Evolutionary conservation across 352 stramenopile genomes (phyloP).

Genomic region (Globisporangium paddicum): DNA sequence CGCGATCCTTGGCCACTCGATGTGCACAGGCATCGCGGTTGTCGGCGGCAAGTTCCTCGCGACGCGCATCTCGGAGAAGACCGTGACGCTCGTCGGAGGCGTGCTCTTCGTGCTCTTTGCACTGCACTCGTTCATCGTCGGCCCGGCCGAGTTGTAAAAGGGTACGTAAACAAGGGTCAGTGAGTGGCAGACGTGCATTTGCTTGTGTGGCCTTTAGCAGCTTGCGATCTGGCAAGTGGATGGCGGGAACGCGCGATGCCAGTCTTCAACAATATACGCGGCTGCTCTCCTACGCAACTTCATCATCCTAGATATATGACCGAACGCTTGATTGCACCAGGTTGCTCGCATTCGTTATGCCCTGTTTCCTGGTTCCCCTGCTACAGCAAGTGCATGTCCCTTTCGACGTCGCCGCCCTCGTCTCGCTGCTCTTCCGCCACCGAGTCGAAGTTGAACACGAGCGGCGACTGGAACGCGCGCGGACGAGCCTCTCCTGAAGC

Average conservation of each 20-base stretch:
- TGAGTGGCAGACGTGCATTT: not conserved
- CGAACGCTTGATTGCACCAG: not conserved
- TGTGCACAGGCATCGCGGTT: slow-evolving; percentile 98
- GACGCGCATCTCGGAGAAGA: slow-evolving; percentile 96
- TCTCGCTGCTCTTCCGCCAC: slow-evolving; percentile 23
- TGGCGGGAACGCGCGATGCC: not conserved
- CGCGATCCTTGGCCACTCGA: slow-evolving; percentile 95
- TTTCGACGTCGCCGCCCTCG: slow-evolving; percentile 5
- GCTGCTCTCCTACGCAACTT: not conserved
- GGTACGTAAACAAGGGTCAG: not conserved
- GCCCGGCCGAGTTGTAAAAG: slow-evolving; percentile 28
- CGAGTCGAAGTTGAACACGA: slow-evolving; percentile 48
- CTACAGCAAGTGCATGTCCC: slow-evolving; percentile 7
- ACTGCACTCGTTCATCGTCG: slow-evolving; percentile 94
- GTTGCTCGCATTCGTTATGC: not conserved
- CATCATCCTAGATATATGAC: not conserved
- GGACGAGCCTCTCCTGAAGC: not conserved
- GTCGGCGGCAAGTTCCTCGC: slow-evolving; percentile 97
- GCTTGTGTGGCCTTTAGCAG: slow-evolving; percentile 3
- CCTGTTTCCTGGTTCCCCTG: not conserved
- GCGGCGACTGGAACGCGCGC: slow-evolving; percentile 9
- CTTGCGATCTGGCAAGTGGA: not conserved
- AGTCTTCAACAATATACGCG: not conserved
- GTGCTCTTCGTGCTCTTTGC: slow-evolving; percentile 97
- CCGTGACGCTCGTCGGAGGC: slow-evolving; percentile 94